These are phyloP conservation scores for Gossypium trilobum DNA, from an alignment of 441 rosid genomes.

Conservation along the genomic window DNA sequence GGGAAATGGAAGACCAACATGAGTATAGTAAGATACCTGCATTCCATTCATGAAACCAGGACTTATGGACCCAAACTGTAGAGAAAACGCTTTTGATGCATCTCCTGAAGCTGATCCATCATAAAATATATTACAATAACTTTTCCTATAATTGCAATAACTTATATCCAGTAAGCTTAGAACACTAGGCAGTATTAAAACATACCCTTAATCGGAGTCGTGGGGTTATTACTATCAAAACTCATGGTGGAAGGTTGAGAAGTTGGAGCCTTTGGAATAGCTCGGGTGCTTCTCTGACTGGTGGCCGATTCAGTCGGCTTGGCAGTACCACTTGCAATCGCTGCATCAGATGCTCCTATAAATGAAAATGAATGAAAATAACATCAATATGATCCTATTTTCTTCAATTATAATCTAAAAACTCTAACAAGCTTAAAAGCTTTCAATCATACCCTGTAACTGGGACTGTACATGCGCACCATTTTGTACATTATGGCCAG, in stretches of 20 bases:
- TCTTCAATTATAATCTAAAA: neutral
- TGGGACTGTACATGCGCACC: slow-evolving; percentile 50
- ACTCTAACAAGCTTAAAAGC: neutral
- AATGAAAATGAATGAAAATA: slow-evolving; percentile 8
- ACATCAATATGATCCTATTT: neutral
- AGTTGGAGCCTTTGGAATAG: slow-evolving; percentile 75
- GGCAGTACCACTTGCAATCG: slow-evolving; percentile 27
- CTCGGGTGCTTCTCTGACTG: slow-evolving; percentile 36
- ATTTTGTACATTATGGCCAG: slow-evolving; percentile 41
- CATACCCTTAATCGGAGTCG: slow-evolving; percentile 52
- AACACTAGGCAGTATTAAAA: neutral
- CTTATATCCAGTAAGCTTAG: neutral
- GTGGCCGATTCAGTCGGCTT: slow-evolving; percentile 38
- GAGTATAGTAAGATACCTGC: slow-evolving; percentile 33
- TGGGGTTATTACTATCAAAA: slow-evolving; percentile 31
- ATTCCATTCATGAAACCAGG: slow-evolving; percentile 72
- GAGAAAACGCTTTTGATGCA: slow-evolving; percentile 50
- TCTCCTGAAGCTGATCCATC: slow-evolving; percentile 42
- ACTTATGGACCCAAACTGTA: slow-evolving; percentile 83
- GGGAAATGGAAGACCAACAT: neutral
- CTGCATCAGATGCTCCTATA: slow-evolving; percentile 48
- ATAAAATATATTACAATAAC: neutral
- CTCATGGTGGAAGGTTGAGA: slow-evolving; percentile 59
- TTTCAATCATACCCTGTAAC: slow-evolving; percentile 45
- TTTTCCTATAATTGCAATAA: neutral